These are phyloP conservation scores for Paramecium biaurelia DNA, from an alignment of 73 alveolate species.

Conservation along the genomic window DNA sequence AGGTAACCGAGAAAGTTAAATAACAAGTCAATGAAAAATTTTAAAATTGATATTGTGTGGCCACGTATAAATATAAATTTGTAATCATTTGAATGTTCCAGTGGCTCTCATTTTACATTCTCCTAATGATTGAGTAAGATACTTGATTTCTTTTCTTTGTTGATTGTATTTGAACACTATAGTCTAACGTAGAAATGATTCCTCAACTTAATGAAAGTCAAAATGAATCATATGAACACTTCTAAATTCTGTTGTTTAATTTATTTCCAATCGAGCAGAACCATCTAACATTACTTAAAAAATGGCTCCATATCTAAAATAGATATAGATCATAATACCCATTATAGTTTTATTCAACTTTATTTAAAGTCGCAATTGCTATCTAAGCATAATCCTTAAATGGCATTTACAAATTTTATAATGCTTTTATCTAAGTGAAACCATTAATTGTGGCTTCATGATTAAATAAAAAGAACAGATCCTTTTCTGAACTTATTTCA, in stretches of 20 bases:
- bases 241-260: conserved; percentile 41
- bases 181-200: background rate
- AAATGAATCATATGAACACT: conserved; percentile 26
- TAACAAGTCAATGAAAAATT: background rate
- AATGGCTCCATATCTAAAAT: conserved; percentile 1
- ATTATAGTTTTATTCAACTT: conserved; percentile 28
- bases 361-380: conserved; percentile 28
- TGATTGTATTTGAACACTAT: conserved; percentile 1
- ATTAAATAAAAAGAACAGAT: conserved; percentile 10
- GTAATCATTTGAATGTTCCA: conserved; percentile 6
- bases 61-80: background rate
- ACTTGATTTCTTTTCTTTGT: conserved; percentile 1
- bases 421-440: conserved; percentile 5
- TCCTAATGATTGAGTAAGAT: background rate
- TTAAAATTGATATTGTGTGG: background rate
- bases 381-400: conserved; percentile 33
- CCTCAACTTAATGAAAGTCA: conserved; percentile 48
- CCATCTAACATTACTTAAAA: conserved; percentile 30
- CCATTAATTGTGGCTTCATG: conserved; percentile 44
- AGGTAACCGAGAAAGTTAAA: background rate
- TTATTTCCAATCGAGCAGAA: conserved; percentile 35
- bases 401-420: background rate
- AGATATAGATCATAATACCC: background rate
- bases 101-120: conserved; percentile 26
- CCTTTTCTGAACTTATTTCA: conserved; percentile 47